phyloP scores from a whole-genome alignment of 331 rosid species.

The Saraca asoca region DNA sequence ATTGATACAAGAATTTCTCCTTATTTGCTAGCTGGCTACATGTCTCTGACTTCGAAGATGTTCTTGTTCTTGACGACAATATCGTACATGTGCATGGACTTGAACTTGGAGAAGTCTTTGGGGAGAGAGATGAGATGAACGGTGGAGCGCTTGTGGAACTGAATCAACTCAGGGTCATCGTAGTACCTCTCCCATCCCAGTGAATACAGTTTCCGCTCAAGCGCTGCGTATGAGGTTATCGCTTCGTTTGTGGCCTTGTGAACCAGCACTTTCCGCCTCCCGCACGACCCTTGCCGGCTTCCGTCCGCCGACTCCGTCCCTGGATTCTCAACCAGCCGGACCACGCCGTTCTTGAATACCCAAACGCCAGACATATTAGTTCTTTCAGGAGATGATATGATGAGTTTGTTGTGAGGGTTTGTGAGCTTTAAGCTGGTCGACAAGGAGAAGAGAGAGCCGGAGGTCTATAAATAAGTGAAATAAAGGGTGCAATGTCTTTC shows the following conservation, averaged over 20 bases:
- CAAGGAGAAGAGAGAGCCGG: neutral
- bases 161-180: conserved; percentile 81
- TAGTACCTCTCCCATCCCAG: conserved; percentile 94
- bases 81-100: conserved; percentile 93
- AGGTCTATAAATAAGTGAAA: too few species aligned
- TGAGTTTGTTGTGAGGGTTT: too few species aligned
- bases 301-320: conserved; percentile 49
- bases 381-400: too few species aligned
- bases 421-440: conserved; percentile 4
- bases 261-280: conserved; percentile 66
- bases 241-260: conserved; percentile 65
- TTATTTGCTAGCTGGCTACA: conserved; percentile 30
- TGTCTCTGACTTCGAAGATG: conserved; percentile 74
- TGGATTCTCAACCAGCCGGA: conserved; percentile 72
- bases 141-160: conserved; percentile 81
- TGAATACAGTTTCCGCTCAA: conserved; percentile 58
- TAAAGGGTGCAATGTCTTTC: too few species aligned
- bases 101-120: conserved; percentile 69
- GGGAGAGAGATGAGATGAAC: conserved; percentile 90
- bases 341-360: conserved; percentile 80
- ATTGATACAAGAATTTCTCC: too few species aligned
- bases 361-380: conserved; percentile 73
- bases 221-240: conserved; percentile 55
- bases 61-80: conserved; percentile 87
- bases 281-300: conserved; percentile 32